Base-by-base conservation (phyloP, 805 yeast genomes). In the Millerozyma acaciae region DNA sequence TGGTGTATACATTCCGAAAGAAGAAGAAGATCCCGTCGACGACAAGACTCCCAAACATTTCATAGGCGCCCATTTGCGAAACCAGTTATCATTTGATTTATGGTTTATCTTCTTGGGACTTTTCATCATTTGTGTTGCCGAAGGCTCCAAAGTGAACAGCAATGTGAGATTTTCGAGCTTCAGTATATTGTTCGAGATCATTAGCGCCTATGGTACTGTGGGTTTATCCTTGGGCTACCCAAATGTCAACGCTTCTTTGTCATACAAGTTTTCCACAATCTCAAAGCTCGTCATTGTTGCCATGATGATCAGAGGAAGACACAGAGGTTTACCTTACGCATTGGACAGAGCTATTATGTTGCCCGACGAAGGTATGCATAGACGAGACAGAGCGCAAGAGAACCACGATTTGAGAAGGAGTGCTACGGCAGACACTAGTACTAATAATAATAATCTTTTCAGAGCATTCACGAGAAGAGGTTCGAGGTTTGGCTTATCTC, bases 151-250 rank as follows among this genome's bases (percentile, higher is more conserved):
- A 44, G 64, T 89, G 19, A 65, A 69, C 32, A 50, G 61, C 4
- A 63, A 67, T 9, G 40, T 53, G 12, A 55, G 70, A 5, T 86
- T 88, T 49, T 69, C 77, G 6, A 74, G 86, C 13, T 90, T 90
- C 56, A 65, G 75, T 4, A 66, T 85, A 3, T 60, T 93, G 48
- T 93, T 90, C 60, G 98, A 93, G 51, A 78, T 88, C 39, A 84
- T 87, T 5, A 82, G 95, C 44, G 97, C 97, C 0, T 94, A 93
- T 59, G 97, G 97, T 56, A 89, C 96, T 0, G 97, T 90, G 30
- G 98, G 98, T 0, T 60, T 93, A 40, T 84, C 96, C 4, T 57
- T 88, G 34, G 98, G 98, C 0, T 88, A 79, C 44, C 84, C 94
- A 0, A 63, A 62, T 28, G 64, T 74, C 3, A 65, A 73, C 40